Evolutionary conservation across 2,329 filamentous ascomycete species (phyloP), one percentile per base, ranked within the genome.

Genomic region (Lecanicillium sp.): DNA sequence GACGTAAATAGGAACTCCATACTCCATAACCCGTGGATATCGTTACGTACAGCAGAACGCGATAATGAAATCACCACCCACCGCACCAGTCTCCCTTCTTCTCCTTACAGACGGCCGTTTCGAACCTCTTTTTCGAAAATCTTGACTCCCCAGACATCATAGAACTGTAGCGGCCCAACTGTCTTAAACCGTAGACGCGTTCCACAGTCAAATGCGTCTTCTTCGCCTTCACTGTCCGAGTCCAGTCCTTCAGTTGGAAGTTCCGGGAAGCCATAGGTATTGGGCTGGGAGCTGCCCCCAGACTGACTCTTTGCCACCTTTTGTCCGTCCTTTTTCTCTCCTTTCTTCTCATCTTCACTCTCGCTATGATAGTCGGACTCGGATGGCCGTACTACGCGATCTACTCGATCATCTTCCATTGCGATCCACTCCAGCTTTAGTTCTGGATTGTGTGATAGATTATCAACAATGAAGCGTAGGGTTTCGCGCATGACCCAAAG

Each of bases 61-160:
- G 12, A 30, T n/a, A n/a, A n/a, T n/a, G n/a, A n/a, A n/a, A n/a
- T n/a, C n/a, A n/a, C n/a, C n/a, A n/a, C n/a, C n/a, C n/a, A n/a
- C n/a, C n/a, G n/a, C n/a, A n/a, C n/a, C n/a, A n/a, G n/a, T n/a
- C n/a, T n/a, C n/a, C n/a, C n/a, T n/a, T n/a, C n/a, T n/a, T n/a
- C 5, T n/a, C 11, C 18, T 52, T 38, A 60, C 12, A 60, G 40
- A 33, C 53, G 49, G 15, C 57, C 57, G 30, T 45, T 55, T 22
- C 68, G 59, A 35, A 78, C 55, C 50, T 78, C 73, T 54, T 76
- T 78, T 48, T 73, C 65, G 45, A 78, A 80, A 35, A 80, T 78
- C 44, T 63, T 64, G 27, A 78, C 63, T 0, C 64, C 72, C 59
- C 59, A 62, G 9, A 60, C 59, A 25, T 63, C 60, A 34, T 62